A percentile compares a stretch with the other conserved stretches of the same genome.
These are phyloP conservation scores for Coemansia guatemalensis DNA, from an alignment of 192 early-diverging fungal genomes.

Conservation along the genomic window DNA sequence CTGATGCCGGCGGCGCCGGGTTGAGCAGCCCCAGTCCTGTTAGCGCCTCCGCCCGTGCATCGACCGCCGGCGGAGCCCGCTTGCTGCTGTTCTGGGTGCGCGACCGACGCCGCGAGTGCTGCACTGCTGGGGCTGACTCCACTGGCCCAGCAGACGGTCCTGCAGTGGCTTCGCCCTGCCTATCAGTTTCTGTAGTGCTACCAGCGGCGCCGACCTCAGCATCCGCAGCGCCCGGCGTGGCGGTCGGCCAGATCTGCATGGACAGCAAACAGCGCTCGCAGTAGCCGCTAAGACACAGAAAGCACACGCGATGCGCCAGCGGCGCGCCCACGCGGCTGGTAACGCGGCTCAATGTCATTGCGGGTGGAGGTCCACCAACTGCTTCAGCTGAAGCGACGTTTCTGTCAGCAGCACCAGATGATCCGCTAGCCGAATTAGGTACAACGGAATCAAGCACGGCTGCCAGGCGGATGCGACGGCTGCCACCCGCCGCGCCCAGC, in stretches of 20 bases:
- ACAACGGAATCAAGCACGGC: no score
- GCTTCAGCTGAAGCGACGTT: not conserved
- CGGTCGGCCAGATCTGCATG: constrained; percentile 49
- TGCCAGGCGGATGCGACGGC: no score
- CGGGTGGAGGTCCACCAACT: not conserved
- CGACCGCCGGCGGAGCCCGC: not conserved
- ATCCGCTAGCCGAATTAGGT: no score
- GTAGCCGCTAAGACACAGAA: constrained; percentile 45
- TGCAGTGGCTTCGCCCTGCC: not conserved
- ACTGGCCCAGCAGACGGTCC: not conserved
- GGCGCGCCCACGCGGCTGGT: constrained; percentile 12
- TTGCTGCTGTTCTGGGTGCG: constrained; percentile 4
- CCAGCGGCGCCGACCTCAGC: no score
- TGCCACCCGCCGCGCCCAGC: constrained; percentile 3
- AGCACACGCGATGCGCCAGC: constrained; percentile 41
- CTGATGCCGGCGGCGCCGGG: constrained; percentile 2
- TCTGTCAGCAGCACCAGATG: not conserved
- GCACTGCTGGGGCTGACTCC: not conserved
- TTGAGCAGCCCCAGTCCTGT: constrained; percentile 20
- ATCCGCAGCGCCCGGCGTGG: not conserved
- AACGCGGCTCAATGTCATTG: constrained; percentile 7
- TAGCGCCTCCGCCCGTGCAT: constrained; percentile 1
- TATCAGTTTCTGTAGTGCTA: no score
- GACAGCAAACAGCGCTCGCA: constrained; percentile 49
- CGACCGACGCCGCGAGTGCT: not conserved